These are phyloP conservation scores for Abelmoschus esculentus DNA, from an alignment of 345 rosid genomes.

Conservation along the genomic window DNA sequence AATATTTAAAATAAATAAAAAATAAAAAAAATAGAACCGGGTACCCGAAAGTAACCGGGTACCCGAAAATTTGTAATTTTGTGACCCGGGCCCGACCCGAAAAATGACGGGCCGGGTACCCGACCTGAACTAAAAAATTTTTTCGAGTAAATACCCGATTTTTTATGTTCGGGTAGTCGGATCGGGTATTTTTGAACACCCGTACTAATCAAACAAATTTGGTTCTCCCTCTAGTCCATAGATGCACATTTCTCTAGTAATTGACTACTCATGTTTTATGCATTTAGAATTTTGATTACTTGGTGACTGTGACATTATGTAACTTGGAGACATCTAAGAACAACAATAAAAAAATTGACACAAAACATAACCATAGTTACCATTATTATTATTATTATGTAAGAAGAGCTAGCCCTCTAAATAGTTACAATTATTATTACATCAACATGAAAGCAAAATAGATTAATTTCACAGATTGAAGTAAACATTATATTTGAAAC, in stretches of 20 bases:
- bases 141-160: no score
- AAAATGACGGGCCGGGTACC: no score
- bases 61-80: no score
- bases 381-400: not conserved
- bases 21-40: no score
- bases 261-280: not conserved
- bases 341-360: not conserved
- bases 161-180: no score
- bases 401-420: not conserved
- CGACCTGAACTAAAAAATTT: no score
- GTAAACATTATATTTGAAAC: not conserved
- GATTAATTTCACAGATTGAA: not conserved
- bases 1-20: no score
- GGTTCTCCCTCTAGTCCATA: not conserved
- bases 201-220: conserved; percentile 2
- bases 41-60: no score
- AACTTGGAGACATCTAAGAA: not conserved
- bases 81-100: no score
- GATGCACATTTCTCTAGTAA: not conserved
- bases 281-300: not conserved
- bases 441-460: not conserved
- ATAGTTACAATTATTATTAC: not conserved
- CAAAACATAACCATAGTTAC: not conserved
- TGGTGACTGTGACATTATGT: not conserved
- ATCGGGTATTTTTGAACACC: no score